Evolutionary conservation across 2,329 filamentous ascomycete genomes (phyloP).

Genomic region (Fusarium sambucinum): DNA sequence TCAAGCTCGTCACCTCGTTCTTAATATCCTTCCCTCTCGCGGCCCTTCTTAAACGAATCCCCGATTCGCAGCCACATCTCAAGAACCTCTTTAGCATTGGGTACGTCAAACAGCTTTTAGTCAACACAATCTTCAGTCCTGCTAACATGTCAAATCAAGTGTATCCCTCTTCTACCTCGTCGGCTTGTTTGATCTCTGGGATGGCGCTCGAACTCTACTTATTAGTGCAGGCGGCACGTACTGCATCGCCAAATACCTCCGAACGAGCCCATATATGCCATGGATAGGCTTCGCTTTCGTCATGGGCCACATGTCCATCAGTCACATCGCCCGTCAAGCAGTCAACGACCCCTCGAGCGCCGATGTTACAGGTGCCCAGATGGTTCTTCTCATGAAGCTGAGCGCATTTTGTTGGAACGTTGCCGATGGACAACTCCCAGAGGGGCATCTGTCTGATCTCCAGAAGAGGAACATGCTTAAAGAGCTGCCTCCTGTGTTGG

Average conservation of each 20-base stretch:
- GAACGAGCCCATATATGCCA: conserved; percentile 90
- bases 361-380: conserved; percentile 95
- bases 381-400: conserved; percentile 98
- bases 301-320: conserved; percentile 95
- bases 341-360: conserved; percentile 73
- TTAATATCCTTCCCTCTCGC: conserved; percentile 93
- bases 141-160: conserved; percentile 55
- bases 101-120: conserved; percentile 58
- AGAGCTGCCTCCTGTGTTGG: conserved; percentile 78
- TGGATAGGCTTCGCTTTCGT: conserved; percentile 95
- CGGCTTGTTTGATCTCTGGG: conserved; percentile 93
- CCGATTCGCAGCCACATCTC: conserved; percentile 82
- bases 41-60: conserved; percentile 87
- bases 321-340: conserved; percentile 85
- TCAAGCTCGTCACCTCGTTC: conserved; percentile 93
- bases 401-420: conserved; percentile 98
- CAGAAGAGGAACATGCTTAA: conserved; percentile 86
- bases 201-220: conserved; percentile 80
- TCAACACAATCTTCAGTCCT: neutral
- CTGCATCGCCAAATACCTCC: conserved; percentile 82
- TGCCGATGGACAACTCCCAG: conserved; percentile 86
- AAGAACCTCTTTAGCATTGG: conserved; percentile 91
- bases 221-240: conserved; percentile 86
- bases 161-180: conserved; percentile 91
- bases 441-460: conserved; percentile 83